Conservation (phyloP, 2,329 filamentous ascomycete species). For the Aspergillus sp. region DNA sequence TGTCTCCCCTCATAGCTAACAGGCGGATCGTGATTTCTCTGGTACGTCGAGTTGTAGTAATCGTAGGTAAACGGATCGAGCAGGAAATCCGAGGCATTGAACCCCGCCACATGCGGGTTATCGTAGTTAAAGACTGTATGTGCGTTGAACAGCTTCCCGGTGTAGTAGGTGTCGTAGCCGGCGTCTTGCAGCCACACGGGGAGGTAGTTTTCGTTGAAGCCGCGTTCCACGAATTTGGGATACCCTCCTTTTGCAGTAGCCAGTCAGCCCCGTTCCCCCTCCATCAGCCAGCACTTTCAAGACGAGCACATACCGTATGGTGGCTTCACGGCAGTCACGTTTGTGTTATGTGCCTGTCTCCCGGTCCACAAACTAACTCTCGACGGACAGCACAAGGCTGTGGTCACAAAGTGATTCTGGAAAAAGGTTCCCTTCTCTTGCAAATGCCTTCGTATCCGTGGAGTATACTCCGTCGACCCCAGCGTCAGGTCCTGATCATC, state of each 20-base stretch:
- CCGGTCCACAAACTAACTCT: constrained; percentile 59
- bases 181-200: constrained; percentile 43
- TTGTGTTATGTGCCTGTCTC: constrained; percentile 60
- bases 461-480: constrained; percentile 55
- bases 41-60: constrained; percentile 56
- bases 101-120: constrained; percentile 20
- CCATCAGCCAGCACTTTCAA: too few relatives aligned
- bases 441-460: constrained; percentile 49
- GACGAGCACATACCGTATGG: constrained; percentile 40
- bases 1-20: constrained; percentile 47
- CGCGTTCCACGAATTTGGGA: constrained; percentile 45
- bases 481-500: constrained; percentile 61
- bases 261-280: not conserved
- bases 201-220: constrained; percentile 43
- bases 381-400: constrained; percentile 59
- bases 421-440: constrained; percentile 52
- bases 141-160: constrained; percentile 46
- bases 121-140: constrained; percentile 43
- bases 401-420: constrained; percentile 57
- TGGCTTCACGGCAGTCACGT: constrained; percentile 53
- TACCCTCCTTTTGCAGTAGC: constrained; percentile 28
- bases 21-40: constrained; percentile 49
- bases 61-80: constrained; percentile 48
- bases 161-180: constrained; percentile 46
- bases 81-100: constrained; percentile 30